These are phyloP conservation scores for Naumovozyma baii DNA, from an alignment of 805 yeast species.

Conservation along the genomic window DNA sequence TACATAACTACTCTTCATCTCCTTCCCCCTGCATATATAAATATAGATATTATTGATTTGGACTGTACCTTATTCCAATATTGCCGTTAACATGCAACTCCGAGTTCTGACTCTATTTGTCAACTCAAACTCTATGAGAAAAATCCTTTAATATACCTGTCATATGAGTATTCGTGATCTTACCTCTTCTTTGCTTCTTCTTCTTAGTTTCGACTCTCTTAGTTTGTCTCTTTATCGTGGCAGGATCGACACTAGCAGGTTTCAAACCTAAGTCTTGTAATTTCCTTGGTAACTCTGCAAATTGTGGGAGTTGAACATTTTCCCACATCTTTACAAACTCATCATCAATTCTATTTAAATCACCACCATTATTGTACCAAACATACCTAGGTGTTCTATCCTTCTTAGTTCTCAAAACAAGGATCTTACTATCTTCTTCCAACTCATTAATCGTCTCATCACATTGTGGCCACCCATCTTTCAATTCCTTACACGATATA, in stretches of 20 bases:
- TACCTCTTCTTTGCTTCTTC: constrained; percentile 86
- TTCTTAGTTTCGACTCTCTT: constrained; percentile 59
- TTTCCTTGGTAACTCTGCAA: constrained; percentile 68
- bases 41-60: too few species aligned
- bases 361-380: constrained; percentile 83
- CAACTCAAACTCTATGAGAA: constrained; percentile 27
- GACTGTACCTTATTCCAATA: too few species aligned
- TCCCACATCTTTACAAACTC: constrained; percentile 82
- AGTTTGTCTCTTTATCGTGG: constrained; percentile 60
- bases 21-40: too few species aligned
- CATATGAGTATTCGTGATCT: constrained; percentile 93
- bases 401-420: constrained; percentile 83
- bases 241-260: constrained; percentile 98
- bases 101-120: constrained; percentile 21
- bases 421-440: constrained; percentile 65
- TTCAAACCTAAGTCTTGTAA: constrained; percentile 79
- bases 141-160: constrained; percentile 91
- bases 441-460: constrained; percentile 65
- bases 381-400: constrained; percentile 87
- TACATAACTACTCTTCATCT: too few species aligned
- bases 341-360: constrained; percentile 53
- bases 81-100: not conserved
- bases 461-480: constrained; percentile 87
- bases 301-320: constrained; percentile 66
- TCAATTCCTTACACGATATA: constrained; percentile 63